Conservation (phyloP, 208 protist genomes). For the Trypanosoma congolense region DNA sequence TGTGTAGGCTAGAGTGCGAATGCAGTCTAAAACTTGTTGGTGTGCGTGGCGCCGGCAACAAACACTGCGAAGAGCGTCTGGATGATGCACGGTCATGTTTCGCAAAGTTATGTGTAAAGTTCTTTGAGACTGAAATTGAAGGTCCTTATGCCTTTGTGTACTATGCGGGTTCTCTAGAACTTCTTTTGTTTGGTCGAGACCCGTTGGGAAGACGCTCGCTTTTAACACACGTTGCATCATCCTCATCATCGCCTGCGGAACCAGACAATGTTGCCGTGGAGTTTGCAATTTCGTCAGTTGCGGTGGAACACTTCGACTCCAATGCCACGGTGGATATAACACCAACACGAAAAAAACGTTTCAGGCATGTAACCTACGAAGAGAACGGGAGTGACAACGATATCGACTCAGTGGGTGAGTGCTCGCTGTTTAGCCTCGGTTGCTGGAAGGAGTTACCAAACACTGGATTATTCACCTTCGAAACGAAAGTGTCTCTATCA, state of each 20-base stretch:
- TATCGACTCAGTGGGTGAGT: neutral
- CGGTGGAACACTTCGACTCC: constrained; percentile 32
- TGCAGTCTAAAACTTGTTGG: constrained; percentile 9
- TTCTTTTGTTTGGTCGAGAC: constrained; percentile 85
- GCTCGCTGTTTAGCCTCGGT: neutral
- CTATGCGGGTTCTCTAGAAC: constrained; percentile 46
- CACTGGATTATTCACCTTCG: constrained; percentile 50
- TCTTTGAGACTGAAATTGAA: constrained; percentile 71
- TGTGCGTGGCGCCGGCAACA: neutral
- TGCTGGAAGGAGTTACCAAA: constrained; percentile 73
- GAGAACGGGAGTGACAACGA: constrained; percentile 1
- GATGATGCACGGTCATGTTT: constrained; percentile 44
- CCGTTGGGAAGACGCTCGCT: constrained; percentile 84
- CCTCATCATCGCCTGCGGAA: no score
- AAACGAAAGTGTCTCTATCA: constrained; percentile 7
- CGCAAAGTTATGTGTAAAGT: constrained; percentile 40
- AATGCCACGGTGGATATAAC: neutral
- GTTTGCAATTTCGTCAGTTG: constrained; percentile 69
- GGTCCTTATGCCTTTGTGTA: constrained; percentile 86
- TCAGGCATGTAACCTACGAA: constrained; percentile 10
- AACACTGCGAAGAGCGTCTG: constrained; percentile 4
- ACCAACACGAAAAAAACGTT: constrained; percentile 3
- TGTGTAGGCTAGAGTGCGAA: constrained; percentile 55
- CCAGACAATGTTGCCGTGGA: constrained; percentile 24
- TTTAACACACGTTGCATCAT: constrained; percentile 39